Percentiles rank a stretch among this genome's conserved stretches.
phyloP scores from a whole-genome alignment of 768 basidiomycete genomes.

The Calocera viscosa region DNA sequence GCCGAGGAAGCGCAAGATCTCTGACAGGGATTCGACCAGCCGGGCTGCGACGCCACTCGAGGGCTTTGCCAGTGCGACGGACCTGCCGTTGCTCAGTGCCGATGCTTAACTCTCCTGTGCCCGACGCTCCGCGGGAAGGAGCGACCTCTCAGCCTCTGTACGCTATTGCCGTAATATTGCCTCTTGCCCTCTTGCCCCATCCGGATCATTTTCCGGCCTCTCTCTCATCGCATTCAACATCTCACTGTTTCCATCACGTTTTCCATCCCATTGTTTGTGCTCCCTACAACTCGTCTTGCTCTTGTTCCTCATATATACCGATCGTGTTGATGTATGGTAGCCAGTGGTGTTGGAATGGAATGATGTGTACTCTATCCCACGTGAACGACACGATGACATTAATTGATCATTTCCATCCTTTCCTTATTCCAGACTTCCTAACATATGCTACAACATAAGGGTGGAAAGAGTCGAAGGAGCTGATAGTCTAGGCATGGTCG shows the following conservation, averaged over 20 bases:
- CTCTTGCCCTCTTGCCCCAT: background rate
- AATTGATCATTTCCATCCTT: background rate
- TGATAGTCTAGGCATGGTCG: background rate
- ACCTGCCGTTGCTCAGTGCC: background rate
- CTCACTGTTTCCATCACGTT: background rate
- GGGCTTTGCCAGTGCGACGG: background rate
- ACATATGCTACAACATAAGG: conserved; percentile 2
- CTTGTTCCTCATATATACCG: too few species aligned
- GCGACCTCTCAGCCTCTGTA: background rate
- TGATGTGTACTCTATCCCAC: too few species aligned
- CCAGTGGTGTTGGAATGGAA: too few species aligned
- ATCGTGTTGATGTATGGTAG: too few species aligned
- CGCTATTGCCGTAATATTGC: background rate
- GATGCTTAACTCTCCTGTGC: background rate
- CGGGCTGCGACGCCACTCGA: background rate
- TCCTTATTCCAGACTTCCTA: background rate
- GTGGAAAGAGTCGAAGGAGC: background rate
- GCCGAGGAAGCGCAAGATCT: background rate
- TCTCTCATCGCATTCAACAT: background rate
- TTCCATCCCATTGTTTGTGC: too few species aligned
- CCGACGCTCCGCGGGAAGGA: background rate
- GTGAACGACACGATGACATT: background rate
- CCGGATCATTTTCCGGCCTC: background rate
- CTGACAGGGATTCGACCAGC: background rate
- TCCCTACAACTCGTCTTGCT: too few species aligned